These are phyloP conservation scores for Potentilla sterilis DNA, from an alignment of 306 rosid genomes.

Conservation along the genomic window DNA sequence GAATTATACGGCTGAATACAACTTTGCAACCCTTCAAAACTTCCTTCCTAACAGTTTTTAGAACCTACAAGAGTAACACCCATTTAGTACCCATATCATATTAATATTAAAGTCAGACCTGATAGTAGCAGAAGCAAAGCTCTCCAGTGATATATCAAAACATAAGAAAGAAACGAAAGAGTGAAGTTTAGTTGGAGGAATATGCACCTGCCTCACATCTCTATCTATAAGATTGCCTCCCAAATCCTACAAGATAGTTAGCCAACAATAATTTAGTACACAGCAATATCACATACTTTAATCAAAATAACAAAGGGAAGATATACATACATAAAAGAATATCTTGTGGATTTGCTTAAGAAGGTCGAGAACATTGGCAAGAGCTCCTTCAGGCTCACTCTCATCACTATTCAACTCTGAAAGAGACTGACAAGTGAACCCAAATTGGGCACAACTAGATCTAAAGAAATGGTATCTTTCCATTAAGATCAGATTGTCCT, in stretches of 20 bases:
- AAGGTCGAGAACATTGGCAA: conserved; percentile 59
- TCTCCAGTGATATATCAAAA: background rate
- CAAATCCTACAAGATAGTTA: conserved; percentile 53
- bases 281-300: conserved; percentile 7
- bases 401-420: conserved; percentile 74
- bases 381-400: conserved; percentile 77
- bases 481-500: conserved; percentile 72
- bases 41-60: conserved; percentile 44
- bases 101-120: background rate
- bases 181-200: background rate
- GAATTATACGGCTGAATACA: conserved; percentile 65
- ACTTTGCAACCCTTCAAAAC: conserved; percentile 60
- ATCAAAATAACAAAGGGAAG: conserved; percentile 8
- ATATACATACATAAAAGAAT: conserved; percentile 68
- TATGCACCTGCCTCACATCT: conserved; percentile 85
- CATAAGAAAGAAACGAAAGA: background rate
- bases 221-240: conserved; percentile 42
- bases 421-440: conserved; percentile 69
- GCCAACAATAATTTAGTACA: conserved; percentile 32
- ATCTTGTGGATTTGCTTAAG: conserved; percentile 62
- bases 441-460: conserved; percentile 84
- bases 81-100: background rate
- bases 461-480: conserved; percentile 90
- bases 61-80: conserved; percentile 43
- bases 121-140: background rate